These are phyloP conservation scores for Chionographis japonica DNA, from an alignment of 106 monocot genomes.

Conservation along the genomic window DNA sequence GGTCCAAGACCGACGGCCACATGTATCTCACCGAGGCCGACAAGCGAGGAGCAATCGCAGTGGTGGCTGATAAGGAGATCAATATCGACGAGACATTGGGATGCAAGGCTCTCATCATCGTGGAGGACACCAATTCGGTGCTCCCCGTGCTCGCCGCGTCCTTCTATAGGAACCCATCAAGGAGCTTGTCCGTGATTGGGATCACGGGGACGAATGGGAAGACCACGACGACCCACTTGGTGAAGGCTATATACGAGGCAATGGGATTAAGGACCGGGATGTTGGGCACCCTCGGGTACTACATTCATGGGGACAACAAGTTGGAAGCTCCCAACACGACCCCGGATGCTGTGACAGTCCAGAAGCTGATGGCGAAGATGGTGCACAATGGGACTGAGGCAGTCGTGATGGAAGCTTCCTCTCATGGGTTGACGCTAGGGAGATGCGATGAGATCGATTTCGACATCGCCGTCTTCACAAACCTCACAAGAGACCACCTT, in stretches of 20 bases:
- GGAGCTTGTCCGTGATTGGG: constrained; percentile 66
- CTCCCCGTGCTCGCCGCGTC: constrained; percentile 63
- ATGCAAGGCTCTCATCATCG: constrained; percentile 83
- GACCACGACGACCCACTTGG: constrained; percentile 60
- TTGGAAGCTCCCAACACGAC: constrained; percentile 44
- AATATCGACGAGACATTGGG: constrained; percentile 69
- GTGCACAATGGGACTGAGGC: constrained; percentile 69
- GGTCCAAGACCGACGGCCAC: constrained; percentile 35
- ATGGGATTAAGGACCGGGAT: constrained; percentile 82
- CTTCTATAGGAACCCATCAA: constrained; percentile 74
- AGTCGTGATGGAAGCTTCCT: constrained; percentile 53
- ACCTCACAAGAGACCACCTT: constrained; percentile 49
- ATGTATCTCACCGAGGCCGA: constrained; percentile 65
- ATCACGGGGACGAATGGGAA: constrained; percentile 70
- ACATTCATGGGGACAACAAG: constrained; percentile 58
- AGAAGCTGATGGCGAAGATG: constrained; percentile 69
- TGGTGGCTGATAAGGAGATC: constrained; percentile 74
- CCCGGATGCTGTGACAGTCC: constrained; percentile 43
- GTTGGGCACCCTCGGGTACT: constrained; percentile 62
- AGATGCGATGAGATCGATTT: constrained; percentile 79
- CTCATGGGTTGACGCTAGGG: constrained; percentile 39
- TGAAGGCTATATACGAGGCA: constrained; percentile 87
- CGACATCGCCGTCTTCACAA: constrained; percentile 88
- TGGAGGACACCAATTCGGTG: constrained; percentile 65
- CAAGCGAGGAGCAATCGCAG: constrained; percentile 88